Evolutionary conservation across 164 flowering plant species (phyloP).

Genomic region (Dillenia turbinata): DNA sequence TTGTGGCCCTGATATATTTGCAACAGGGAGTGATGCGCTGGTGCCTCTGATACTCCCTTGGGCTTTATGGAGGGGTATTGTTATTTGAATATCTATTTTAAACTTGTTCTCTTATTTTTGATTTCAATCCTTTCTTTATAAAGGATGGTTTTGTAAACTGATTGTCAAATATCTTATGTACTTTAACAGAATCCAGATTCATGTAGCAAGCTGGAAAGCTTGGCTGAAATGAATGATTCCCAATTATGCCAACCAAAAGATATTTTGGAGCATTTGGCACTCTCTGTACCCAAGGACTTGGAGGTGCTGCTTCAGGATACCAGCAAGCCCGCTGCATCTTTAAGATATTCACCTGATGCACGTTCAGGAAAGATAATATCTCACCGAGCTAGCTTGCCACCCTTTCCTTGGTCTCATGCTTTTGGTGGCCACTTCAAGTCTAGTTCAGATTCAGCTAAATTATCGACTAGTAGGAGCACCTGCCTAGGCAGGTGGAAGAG

Average conservation of each 20-base stretch:
- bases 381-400: constrained; percentile 51
- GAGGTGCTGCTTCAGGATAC: constrained; percentile 65
- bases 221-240: constrained; percentile 19
- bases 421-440: constrained; percentile 51
- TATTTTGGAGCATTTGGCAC: constrained; percentile 50
- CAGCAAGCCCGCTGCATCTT: constrained; percentile 32
- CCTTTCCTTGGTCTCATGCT: constrained; percentile 83
- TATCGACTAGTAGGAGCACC: constrained; percentile 37
- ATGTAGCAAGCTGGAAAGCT: constrained; percentile 27
- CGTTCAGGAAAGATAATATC: constrained; percentile 36
- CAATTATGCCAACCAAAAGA: constrained; percentile 41
- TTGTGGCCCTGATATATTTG: too few species aligned
- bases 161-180: too few species aligned
- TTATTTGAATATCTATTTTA: too few species aligned
- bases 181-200: constrained; percentile 28
- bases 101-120: too few species aligned
- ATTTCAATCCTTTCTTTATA: too few species aligned
- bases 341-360: constrained; percentile 36
- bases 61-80: too few species aligned
- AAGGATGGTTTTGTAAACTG: too few species aligned
- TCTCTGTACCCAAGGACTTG: constrained; percentile 68
- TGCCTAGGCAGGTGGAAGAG: constrained; percentile 74
- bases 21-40: too few species aligned
- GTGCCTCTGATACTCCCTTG: too few species aligned
- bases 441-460: constrained; percentile 49